Conservation (phyloP, 306 rosid species). For the apple (Malus domestica) region DNA sequence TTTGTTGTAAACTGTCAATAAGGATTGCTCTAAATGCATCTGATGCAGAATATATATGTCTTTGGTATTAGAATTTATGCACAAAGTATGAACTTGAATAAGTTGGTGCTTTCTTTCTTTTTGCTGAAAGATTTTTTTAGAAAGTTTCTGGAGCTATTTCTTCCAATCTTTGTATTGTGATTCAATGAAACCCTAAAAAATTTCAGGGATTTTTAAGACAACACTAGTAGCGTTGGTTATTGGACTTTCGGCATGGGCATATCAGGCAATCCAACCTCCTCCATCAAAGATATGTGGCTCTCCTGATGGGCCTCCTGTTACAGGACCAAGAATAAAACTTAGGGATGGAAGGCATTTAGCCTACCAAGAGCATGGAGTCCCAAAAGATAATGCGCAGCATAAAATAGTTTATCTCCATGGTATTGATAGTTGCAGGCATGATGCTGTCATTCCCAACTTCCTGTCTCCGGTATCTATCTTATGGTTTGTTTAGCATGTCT, state of each 20-base stretch:
- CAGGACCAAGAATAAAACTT: constrained; percentile 67
- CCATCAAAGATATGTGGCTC: constrained; percentile 72
- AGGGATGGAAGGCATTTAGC: constrained; percentile 88
- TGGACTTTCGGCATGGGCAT: constrained; percentile 74
- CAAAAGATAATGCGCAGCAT: constrained; percentile 56
- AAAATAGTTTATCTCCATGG: constrained; percentile 62
- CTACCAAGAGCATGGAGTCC: constrained; percentile 69
- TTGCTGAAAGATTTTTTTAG: background rate
- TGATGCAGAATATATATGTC: background rate
- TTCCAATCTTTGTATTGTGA: background rate
- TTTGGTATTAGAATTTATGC: background rate
- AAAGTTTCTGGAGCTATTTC: background rate
- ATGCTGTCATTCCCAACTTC: constrained; percentile 28
- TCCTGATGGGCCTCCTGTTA: constrained; percentile 60
- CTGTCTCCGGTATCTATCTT: constrained; percentile 49
- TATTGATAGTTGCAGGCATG: constrained; percentile 60
- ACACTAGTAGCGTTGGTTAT: constrained; percentile 37
- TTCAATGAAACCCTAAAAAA: constrained; percentile 13
- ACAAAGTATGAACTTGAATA: background rate
- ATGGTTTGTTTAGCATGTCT: background rate
- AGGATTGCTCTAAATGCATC: background rate
- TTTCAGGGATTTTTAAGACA: constrained; percentile 57
- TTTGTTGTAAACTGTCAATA: background rate
- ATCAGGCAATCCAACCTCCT: constrained; percentile 66
- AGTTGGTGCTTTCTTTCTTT: background rate